Percentiles rank a stretch among this genome's conserved stretches.
Conservation (phyloP, 1,139 yeast genomes). For the Suhomyces ambrosiae region DNA sequence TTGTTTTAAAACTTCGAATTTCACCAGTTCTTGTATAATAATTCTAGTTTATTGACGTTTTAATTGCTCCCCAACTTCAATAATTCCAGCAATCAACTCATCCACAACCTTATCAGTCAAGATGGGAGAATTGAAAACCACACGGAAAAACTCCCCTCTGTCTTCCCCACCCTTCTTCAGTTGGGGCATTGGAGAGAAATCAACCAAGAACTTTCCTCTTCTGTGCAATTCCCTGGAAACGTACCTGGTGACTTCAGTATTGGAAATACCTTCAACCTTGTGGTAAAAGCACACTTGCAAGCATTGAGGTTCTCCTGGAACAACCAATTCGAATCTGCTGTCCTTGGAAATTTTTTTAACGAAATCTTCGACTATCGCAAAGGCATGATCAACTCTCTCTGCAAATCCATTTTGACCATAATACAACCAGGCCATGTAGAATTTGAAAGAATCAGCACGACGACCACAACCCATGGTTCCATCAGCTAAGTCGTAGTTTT, state of each 20-base stretch:
- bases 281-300: conserved; percentile 84
- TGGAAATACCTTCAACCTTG: conserved; percentile 46
- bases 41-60: not conserved
- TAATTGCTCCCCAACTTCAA: conserved; percentile 13
- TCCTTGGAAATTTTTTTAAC: conserved; percentile 42
- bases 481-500: conserved; percentile 78
- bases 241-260: conserved; percentile 61
- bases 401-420: conserved; percentile 65
- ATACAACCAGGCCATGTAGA: conserved; percentile 80
- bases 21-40: too few species aligned
- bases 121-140: conserved; percentile 78
- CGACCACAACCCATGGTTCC: conserved; percentile 95
- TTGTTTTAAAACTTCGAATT: too few species aligned
- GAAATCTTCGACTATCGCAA: conserved; percentile 61
- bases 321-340: conserved; percentile 53
- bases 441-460: conserved; percentile 77
- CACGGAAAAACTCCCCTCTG: conserved; percentile 80
- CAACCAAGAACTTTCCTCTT: conserved; percentile 69
- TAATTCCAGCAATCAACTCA: conserved; percentile 39
- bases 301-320: conserved; percentile 63
- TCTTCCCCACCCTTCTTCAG: conserved; percentile 35
- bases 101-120: conserved; percentile 42
- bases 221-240: conserved; percentile 66
- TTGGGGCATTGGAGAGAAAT: conserved; percentile 76
- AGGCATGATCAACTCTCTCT: conserved; percentile 72